A percentile compares a stretch with the other conserved stretches of the same genome.
These are phyloP conservation scores for Hymenoscyphus scutula DNA, from an alignment of 2,329 filamentous ascomycete species.

Conservation along the genomic window DNA sequence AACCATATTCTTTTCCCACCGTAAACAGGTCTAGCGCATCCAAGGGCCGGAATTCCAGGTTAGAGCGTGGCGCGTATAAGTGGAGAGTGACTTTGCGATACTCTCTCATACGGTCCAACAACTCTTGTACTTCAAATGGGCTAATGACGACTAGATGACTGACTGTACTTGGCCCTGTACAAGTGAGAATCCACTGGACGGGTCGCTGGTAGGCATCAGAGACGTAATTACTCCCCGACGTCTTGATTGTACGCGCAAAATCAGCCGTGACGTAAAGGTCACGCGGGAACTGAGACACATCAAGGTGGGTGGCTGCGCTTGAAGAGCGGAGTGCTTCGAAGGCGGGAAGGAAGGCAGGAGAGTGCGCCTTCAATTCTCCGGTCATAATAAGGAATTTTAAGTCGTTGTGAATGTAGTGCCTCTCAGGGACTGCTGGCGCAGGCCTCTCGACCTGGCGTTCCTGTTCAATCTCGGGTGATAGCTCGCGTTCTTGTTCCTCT, in stretches of 20 bases:
- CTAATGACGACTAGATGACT: slow-evolving; percentile 48
- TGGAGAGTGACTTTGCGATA: slow-evolving; percentile 43
- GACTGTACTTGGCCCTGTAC: slow-evolving; percentile 15
- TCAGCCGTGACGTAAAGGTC: slow-evolving; percentile 48
- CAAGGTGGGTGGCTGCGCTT: slow-evolving; percentile 39
- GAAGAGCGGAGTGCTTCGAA: slow-evolving; percentile 45
- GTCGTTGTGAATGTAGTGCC: slow-evolving; percentile 44
- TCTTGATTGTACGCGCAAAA: slow-evolving; percentile 46
- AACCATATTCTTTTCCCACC: slow-evolving; percentile 29
- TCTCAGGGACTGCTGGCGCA: slow-evolving; percentile 37
- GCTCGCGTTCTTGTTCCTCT: slow-evolving; percentile 69
- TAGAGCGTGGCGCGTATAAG: slow-evolving; percentile 48
- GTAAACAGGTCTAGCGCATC: slow-evolving; percentile 47
- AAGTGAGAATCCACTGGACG: slow-evolving; percentile 52
- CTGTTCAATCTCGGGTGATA: slow-evolving; percentile 61
- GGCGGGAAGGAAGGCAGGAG: slow-evolving; percentile 42
- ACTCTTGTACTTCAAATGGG: slow-evolving; percentile 54
- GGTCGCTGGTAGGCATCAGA: slow-evolving; percentile 49
- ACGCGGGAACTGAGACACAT: slow-evolving; percentile 37
- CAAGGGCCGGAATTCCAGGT: slow-evolving; percentile 39
- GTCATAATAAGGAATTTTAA: slow-evolving; percentile 42
- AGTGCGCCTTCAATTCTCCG: slow-evolving; percentile 35
- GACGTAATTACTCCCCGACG: neutral
- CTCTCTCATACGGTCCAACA: slow-evolving; percentile 42
- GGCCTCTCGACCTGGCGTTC: slow-evolving; percentile 56